Conservation (phyloP, 768 basidiomycete species). For the Strobilomyces confusus region DNA sequence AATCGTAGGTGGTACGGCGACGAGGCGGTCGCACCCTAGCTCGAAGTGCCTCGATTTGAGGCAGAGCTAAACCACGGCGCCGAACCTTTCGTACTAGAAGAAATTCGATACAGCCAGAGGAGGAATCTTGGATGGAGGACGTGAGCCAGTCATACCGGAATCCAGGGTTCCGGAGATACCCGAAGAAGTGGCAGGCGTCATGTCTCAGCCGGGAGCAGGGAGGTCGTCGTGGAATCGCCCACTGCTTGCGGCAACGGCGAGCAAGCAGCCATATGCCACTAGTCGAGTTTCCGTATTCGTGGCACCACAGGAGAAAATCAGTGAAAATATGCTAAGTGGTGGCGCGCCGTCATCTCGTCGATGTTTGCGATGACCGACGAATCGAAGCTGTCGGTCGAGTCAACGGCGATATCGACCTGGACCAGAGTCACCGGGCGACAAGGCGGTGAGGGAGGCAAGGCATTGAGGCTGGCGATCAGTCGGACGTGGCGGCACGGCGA, state of each 20-base stretch:
- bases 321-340: no score
- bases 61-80: no score
- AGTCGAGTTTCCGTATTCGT: constrained; percentile 12
- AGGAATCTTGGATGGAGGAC: background rate
- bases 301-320: constrained; percentile 31
- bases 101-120: background rate
- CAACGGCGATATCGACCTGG: constrained; percentile 4
- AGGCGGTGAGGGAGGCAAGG: constrained; percentile 16
- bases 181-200: background rate
- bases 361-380: constrained; percentile 28
- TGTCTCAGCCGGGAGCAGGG: no score
- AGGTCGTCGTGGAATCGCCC: background rate
- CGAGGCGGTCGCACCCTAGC: background rate
- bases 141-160: background rate
- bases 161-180: background rate
- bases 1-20: background rate
- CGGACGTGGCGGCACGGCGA: no score
- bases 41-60: background rate
- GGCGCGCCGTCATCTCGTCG: no score
- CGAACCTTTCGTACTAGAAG: background rate
- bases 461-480: no score
- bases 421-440: constrained; percentile 16
- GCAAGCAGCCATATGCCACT: constrained; percentile 18
- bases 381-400: background rate
- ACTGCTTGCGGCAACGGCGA: constrained; percentile 9